phyloP scores from a whole-genome alignment of 331 rosid species.

The Quercus tomentella region DNA sequence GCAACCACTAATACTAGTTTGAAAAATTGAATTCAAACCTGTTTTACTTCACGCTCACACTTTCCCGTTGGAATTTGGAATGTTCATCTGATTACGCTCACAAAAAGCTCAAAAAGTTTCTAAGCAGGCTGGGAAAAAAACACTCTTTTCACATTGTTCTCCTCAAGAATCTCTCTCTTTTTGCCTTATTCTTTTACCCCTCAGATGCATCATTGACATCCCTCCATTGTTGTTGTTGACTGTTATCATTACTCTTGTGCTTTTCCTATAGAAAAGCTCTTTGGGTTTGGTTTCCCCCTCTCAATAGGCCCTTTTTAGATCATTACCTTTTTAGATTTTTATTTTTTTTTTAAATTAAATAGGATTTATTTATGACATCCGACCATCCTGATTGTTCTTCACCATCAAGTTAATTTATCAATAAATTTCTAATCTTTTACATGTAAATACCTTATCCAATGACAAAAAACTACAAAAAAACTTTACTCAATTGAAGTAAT shows the following conservation, averaged over 20 bases:
- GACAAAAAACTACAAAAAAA: too few species aligned
- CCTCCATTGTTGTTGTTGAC: slow-evolving; percentile 5
- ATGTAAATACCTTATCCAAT: too few species aligned
- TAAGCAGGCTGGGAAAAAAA: too few species aligned
- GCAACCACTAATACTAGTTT: slow-evolving; percentile 20
- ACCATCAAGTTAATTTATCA: too few species aligned
- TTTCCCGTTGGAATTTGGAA: slow-evolving; percentile 15
- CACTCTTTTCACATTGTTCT: background rate
- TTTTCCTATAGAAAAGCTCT: background rate
- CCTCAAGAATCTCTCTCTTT: background rate
- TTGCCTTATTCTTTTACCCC: background rate
- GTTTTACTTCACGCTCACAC: slow-evolving; percentile 18
- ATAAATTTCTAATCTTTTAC: too few species aligned
- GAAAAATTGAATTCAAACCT: slow-evolving; percentile 38
- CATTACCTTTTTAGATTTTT: background rate
- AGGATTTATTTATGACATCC: too few species aligned
- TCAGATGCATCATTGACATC: background rate
- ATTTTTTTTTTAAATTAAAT: too few species aligned
- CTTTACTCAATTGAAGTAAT: too few species aligned
- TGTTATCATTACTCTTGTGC: background rate
- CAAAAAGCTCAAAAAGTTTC: slow-evolving; percentile 7
- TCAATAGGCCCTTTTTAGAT: background rate
- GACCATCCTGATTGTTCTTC: too few species aligned
- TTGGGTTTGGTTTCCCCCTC: background rate
- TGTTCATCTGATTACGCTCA: background rate